These are phyloP conservation scores for Apiotrichum montevideense DNA, from an alignment of 1,284 basidiomycete genomes.

Conservation along the genomic window DNA sequence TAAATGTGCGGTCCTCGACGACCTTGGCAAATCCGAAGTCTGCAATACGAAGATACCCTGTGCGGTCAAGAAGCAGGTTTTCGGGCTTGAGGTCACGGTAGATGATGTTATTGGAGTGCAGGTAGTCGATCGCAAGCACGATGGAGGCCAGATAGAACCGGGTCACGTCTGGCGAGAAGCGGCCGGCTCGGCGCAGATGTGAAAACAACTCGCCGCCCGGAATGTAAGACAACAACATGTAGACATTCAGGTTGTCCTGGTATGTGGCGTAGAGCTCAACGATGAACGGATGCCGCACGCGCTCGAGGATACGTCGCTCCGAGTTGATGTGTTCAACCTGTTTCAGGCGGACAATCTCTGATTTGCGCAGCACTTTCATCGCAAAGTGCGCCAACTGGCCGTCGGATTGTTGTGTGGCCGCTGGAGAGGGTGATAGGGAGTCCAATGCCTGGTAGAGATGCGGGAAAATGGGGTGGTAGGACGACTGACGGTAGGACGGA, in stretches of 20 bases:
- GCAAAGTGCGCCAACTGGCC: slow-evolving; percentile 48
- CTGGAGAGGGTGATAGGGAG: slow-evolving; percentile 34
- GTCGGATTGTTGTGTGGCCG: slow-evolving; percentile 40
- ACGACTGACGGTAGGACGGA: slow-evolving; percentile 40
- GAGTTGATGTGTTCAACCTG: slow-evolving; percentile 56
- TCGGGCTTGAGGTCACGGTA: slow-evolving; percentile 53
- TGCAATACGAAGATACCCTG: slow-evolving; percentile 49
- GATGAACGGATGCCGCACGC: slow-evolving; percentile 54
- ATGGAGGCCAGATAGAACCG: slow-evolving; percentile 53
- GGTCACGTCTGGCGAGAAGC: slow-evolving; percentile 52
- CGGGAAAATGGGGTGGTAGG: slow-evolving; percentile 48
- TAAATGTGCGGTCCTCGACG: slow-evolving; percentile 49
- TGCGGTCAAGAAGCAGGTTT: slow-evolving; percentile 49
- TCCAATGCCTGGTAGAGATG: slow-evolving; percentile 40
- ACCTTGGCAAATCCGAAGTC: slow-evolving; percentile 54
- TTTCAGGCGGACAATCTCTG: slow-evolving; percentile 52
- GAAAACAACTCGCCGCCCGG: slow-evolving; percentile 54
- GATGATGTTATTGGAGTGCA: slow-evolving; percentile 50
- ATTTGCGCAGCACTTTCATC: slow-evolving; percentile 53
- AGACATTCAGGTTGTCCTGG: slow-evolving; percentile 52
- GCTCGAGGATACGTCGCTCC: slow-evolving; percentile 51
- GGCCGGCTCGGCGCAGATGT: slow-evolving; percentile 48
- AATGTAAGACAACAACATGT: slow-evolving; percentile 53
- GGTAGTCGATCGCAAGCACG: slow-evolving; percentile 51
- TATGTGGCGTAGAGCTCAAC: slow-evolving; percentile 52